These are phyloP conservation scores for Basipetospora chlamydospora DNA, from an alignment of 2,329 filamentous ascomycete species.

Conservation along the genomic window DNA sequence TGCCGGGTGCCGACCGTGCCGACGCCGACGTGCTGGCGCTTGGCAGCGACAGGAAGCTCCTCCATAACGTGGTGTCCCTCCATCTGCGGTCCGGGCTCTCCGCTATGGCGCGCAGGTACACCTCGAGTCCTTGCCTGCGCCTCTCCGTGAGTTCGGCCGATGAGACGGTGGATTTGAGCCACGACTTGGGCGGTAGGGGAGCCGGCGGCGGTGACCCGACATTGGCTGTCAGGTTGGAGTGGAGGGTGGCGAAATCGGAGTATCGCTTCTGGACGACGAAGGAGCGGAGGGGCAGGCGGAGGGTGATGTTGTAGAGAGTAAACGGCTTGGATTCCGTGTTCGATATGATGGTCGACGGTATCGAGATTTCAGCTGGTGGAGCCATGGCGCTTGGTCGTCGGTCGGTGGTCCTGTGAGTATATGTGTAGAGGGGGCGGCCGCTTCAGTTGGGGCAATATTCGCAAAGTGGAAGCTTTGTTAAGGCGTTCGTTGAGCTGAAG, in stretches of 20 bases:
- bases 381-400: slow-evolving; percentile 30
- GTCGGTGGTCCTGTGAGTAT: too few species aligned
- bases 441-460: too few species aligned
- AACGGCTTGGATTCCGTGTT: slow-evolving; percentile 47
- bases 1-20: slow-evolving; percentile 29
- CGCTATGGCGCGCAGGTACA: slow-evolving; percentile 58
- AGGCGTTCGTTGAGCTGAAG: too few species aligned
- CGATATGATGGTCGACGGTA: slow-evolving; percentile 48
- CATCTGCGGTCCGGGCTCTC: slow-evolving; percentile 60
- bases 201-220: slow-evolving; percentile 50
- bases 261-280: slow-evolving; percentile 70
- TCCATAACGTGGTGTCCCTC: slow-evolving; percentile 60
- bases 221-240: slow-evolving; percentile 43
- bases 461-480: too few species aligned
- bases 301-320: slow-evolving; percentile 64
- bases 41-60: slow-evolving; percentile 58
- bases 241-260: slow-evolving; percentile 59
- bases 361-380: slow-evolving; percentile 51
- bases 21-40: slow-evolving; percentile 33
- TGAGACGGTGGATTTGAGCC: slow-evolving; percentile 59
- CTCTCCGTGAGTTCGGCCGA: slow-evolving; percentile 56
- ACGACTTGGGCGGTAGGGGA: slow-evolving; percentile 58
- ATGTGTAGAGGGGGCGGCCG: too few species aligned
- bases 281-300: slow-evolving; percentile 62
- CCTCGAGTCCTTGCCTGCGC: slow-evolving; percentile 53